These are phyloP conservation scores for Penstemon davidsonii DNA, from an alignment of 257 asterid species.

Conservation along the genomic window DNA sequence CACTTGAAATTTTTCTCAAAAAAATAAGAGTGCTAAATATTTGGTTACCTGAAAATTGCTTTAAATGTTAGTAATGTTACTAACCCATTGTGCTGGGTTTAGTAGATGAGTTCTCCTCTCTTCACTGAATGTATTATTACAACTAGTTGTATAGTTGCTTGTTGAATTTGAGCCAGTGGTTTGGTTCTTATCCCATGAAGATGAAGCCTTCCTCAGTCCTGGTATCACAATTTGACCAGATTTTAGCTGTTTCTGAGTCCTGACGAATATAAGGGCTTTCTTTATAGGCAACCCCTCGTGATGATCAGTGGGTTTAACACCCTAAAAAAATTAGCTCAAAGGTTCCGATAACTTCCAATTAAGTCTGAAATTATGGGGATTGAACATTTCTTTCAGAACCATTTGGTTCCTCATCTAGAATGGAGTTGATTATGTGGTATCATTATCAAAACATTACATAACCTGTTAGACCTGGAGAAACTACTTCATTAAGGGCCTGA, in stretches of 20 bases:
- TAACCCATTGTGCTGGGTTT: slow-evolving; percentile 2
- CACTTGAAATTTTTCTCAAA: not conserved
- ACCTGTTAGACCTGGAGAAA: not conserved
- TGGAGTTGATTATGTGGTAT: not conserved
- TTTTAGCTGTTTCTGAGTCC: slow-evolving; percentile 11
- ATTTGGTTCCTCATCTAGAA: not conserved
- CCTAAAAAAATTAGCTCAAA: not conserved
- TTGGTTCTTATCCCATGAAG: not conserved
- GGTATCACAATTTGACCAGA: not conserved
- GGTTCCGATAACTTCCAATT: not conserved
- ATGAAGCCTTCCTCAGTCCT: slow-evolving; percentile 14
- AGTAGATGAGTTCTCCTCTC: not conserved
- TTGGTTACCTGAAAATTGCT: slow-evolving; percentile 18
- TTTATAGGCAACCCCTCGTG: not conserved
- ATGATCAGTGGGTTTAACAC: not conserved
- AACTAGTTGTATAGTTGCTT: not conserved
- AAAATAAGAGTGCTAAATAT: not conserved
- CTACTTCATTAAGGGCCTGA: slow-evolving; percentile 9
- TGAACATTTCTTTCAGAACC: too few relatives aligned
- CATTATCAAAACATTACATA: not conserved
- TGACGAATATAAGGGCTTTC: slow-evolving; percentile 10
- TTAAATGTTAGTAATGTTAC: slow-evolving; percentile 10
- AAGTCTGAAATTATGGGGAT: too few relatives aligned
- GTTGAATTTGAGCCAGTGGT: slow-evolving; percentile 10
- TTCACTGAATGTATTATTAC: slow-evolving; percentile 11